Base-by-base conservation (phyloP, 345 rosid genomes). In the Syzygium jambos region DNA sequence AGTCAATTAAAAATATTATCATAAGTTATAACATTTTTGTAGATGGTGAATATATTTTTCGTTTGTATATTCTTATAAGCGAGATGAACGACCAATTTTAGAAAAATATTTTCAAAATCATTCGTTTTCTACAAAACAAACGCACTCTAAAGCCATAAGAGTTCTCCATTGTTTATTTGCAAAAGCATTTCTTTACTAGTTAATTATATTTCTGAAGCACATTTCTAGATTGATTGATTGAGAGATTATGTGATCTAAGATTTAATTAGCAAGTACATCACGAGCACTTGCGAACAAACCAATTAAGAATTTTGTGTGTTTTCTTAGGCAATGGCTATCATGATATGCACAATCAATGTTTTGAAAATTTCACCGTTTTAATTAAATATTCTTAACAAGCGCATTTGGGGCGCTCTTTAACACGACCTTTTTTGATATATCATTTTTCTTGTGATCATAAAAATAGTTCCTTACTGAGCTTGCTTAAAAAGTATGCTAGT, bases 41-140 rank as follows among this genome's bases (percentile, higher is more conserved):
- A 0, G 4, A 68, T 8, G 23, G 34, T 30, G 6, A 17, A 7
- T 4, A 68, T 34, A 21, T 3, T 68, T 34, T 68, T 68, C 25
- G 2, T 68, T 34, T 0, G 0, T 30, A n/a, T 61, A 16, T n/a
- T 61, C 0, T n/a, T 3, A 5, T n/a, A 13, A n/a, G 34, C 6
- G 19, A n/a, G 8, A 10, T 29, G 9, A 30, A 3, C 3, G 6
- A 68, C 16, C 1, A 0, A 7, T 16, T 68, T 30, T 30, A 30
- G 1, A 6, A 68, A 65, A 16, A 15, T 4, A 9, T 30, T 68
- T 30, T 68, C 0, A 17, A 30, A 30, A 65, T 65, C 10, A 30
- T 65, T 30, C 1, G 8, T 65, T 65, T 65, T 30, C 0, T 16
- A 0, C 1, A 0, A 68, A 68, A 30, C 2, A 68, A 1, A 68